Percentiles rank a stretch among this genome's conserved stretches.
Evolutionary conservation across 2,329 filamentous ascomycete species (phyloP).

Genomic region (Sarocladiaceae sp.): DNA sequence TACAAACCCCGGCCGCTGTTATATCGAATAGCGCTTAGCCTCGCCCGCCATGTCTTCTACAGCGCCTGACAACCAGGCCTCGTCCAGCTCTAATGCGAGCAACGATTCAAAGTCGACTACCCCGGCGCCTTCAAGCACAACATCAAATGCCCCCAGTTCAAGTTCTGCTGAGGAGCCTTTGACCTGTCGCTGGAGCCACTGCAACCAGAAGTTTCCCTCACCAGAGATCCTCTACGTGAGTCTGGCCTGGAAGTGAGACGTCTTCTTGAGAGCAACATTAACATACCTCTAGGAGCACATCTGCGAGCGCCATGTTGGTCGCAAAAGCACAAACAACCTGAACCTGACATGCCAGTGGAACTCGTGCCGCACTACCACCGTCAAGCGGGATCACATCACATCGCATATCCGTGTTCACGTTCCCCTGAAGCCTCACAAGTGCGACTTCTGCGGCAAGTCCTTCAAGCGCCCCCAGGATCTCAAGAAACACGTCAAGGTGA

Average conservation of each 20-base stretch:
- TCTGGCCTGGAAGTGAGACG: conserved; percentile 14
- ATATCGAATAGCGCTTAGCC: neutral
- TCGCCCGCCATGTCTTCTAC: conserved; percentile 25
- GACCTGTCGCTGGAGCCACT: conserved; percentile 54
- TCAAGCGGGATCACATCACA: conserved; percentile 98
- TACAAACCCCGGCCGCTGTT: neutral
- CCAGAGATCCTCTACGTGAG: conserved; percentile 57
- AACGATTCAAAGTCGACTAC: conserved; percentile 47
- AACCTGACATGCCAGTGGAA: conserved; percentile 98
- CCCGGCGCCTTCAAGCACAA: conserved; percentile 43
- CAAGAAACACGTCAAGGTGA: conserved; percentile 95
- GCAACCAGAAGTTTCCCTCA: conserved; percentile 50
- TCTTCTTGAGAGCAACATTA: no score
- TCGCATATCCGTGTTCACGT: conserved; percentile 98
- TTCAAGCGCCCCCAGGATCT: conserved; percentile 98
- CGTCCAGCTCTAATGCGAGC: conserved; percentile 30
- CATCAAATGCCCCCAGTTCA: conserved; percentile 35
- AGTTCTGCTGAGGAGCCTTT: conserved; percentile 46
- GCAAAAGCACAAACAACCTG: conserved; percentile 98
- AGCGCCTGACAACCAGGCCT: conserved; percentile 19
- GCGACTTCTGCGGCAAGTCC: conserved; percentile 95
- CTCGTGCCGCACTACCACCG: conserved; percentile 88
- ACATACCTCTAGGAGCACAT: conserved; percentile 71
- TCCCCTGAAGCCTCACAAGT: conserved; percentile 98
- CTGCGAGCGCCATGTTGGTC: conserved; percentile 94